Conservation (phyloP, 176 grass and related monocot genomes). For the Avena atlantica region DNA sequence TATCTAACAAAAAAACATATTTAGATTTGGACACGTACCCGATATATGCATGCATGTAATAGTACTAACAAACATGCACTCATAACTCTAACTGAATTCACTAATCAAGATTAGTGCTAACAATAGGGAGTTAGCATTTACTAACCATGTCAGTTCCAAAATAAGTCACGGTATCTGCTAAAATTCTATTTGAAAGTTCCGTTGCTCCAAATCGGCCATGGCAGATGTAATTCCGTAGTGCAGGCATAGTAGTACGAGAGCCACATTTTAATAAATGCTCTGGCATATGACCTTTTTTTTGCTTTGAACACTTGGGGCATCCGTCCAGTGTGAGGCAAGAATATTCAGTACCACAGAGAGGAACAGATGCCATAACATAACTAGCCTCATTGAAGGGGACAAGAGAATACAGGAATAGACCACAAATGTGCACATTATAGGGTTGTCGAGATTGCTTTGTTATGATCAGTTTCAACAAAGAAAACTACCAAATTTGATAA, state of each 20-base stretch:
- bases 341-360: background rate
- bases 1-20: too few species aligned
- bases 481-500: slow-evolving; percentile 1
- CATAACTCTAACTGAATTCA: too few species aligned
- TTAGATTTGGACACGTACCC: too few species aligned
- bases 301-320: background rate
- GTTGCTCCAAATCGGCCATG: background rate
- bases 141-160: slow-evolving; percentile 7
- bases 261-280: background rate
- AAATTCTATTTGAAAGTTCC: background rate
- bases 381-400: background rate
- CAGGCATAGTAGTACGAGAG: background rate
- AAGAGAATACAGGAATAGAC: background rate
- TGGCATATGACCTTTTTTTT: background rate
- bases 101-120: too few species aligned
- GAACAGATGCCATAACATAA: background rate
- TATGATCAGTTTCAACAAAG: background rate
- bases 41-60: too few species aligned
- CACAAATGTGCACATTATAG: background rate
- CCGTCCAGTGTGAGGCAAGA: slow-evolving; percentile 1
- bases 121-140: background rate
- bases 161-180: background rate
- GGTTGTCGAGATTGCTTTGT: slow-evolving; percentile 18
- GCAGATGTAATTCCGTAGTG: background rate
- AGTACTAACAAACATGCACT: too few species aligned